A percentile compares a stretch with the other conserved stretches of the same genome.
Conservation (phyloP, 805 yeast species). For the Nematodospora valgi region DNA sequence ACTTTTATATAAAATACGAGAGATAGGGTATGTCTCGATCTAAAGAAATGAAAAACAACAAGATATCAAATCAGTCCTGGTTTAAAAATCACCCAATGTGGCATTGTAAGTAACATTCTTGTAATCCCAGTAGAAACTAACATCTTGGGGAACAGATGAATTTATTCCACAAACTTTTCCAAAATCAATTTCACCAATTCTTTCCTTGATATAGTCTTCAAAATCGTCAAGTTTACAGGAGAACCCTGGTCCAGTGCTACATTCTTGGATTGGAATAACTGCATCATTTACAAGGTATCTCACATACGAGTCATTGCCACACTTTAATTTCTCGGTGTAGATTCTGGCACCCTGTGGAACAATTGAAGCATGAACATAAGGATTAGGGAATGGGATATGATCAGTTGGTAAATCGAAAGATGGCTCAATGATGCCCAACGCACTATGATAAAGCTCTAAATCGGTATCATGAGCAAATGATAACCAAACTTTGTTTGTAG, state of each 20-base stretch:
- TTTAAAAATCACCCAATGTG: neutral
- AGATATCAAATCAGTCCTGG: neutral
- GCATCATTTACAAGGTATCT: conserved; percentile 52
- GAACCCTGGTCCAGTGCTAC: conserved; percentile 54
- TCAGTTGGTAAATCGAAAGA: conserved; percentile 42
- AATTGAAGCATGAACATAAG: conserved; percentile 41
- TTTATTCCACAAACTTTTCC: conserved; percentile 13
- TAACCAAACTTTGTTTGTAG: conserved; percentile 53
- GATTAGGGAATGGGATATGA: conserved; percentile 43
- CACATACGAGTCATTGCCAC: conserved; percentile 42
- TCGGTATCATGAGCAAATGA: conserved; percentile 77
- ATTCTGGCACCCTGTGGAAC: conserved; percentile 34
- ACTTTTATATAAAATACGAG: no score
- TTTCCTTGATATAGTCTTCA: conserved; percentile 5
- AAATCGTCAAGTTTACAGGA: conserved; percentile 26
- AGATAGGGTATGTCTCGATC: no score
- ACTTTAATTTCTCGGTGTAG: conserved; percentile 42
- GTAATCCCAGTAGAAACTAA: conserved; percentile 24
- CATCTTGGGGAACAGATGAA: conserved; percentile 9
- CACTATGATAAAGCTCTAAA: conserved; percentile 55
- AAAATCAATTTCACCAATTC: conserved; percentile 10
- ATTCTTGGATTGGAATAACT: conserved; percentile 46
- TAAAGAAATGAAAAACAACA: no score
- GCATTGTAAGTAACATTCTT: neutral
- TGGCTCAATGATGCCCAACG: conserved; percentile 55